A percentile compares a stretch with the other conserved stretches of the same genome.
Evolutionary conservation across 371 early-diverging fungal species (phyloP).

Genomic region (Mortierella sp.): DNA sequence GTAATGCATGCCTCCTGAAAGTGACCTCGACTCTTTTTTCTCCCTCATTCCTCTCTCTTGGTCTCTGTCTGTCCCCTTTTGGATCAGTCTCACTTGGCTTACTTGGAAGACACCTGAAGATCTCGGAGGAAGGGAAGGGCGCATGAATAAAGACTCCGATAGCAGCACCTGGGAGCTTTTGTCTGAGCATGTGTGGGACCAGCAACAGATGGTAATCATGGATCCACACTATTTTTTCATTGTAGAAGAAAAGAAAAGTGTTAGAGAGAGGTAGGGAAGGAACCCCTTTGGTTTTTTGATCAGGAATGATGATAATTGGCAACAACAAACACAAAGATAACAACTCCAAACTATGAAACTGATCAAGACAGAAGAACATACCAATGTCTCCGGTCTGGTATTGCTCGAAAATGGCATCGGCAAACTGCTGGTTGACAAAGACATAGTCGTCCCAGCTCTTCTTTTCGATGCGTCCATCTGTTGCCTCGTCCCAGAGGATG

Average conservation of each 20-base stretch:
- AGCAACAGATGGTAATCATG: conserved; percentile 98
- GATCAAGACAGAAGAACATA: conserved; percentile 32
- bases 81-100: conserved; percentile 44
- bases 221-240: conserved; percentile 83
- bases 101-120: conserved; percentile 94
- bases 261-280: not conserved
- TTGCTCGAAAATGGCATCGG: conserved; percentile 80
- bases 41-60: not conserved
- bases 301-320: too few species aligned
- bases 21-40: not conserved
- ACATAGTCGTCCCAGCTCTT: conserved; percentile 90
- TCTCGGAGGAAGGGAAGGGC: conserved; percentile 95
- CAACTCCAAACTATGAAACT: not conserved
- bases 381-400: conserved; percentile 90
- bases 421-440: conserved; percentile 89
- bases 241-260: not conserved
- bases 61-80: not conserved
- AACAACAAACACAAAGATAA: not conserved
- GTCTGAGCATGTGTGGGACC: conserved; percentile 89
- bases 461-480: conserved; percentile 75
- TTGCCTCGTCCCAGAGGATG: conserved; percentile 90
- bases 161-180: conserved; percentile 80
- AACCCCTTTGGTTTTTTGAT: not conserved
- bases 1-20: not conserved
- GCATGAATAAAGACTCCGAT: conserved; percentile 99